These are phyloP conservation scores for Dryas integrifolia DNA, from an alignment of 331 rosid genomes.

Conservation along the genomic window DNA sequence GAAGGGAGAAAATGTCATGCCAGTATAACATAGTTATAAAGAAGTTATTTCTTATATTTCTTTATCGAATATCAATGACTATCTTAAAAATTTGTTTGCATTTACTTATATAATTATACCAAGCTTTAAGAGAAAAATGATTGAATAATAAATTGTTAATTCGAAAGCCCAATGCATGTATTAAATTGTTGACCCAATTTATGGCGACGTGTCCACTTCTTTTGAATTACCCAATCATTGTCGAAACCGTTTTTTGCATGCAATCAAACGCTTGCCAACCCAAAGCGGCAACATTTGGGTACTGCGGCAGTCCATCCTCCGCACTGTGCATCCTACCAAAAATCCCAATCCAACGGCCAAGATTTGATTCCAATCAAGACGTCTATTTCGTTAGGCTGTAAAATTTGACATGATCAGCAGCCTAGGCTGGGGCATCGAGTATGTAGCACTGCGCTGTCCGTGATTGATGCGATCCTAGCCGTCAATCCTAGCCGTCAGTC, in stretches of 20 bases:
- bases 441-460: conserved; percentile 7
- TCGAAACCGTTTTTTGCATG: conserved; percentile 20
- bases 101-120: not conserved
- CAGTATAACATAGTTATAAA: no score
- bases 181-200: not conserved
- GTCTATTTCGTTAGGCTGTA: not conserved
- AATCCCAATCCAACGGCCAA: not conserved
- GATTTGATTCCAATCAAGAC: not conserved
- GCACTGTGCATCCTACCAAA: not conserved
- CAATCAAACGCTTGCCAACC: not conserved
- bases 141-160: conserved; percentile 22
- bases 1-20: no score
- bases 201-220: conserved; percentile 29
- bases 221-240: conserved; percentile 37
- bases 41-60: no score
- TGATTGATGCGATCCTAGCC: conserved; percentile 27
- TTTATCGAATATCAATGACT: no score
- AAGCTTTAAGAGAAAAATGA: conserved; percentile 29
- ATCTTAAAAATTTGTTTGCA: no score
- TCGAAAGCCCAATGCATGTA: not conserved
- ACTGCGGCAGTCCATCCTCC: not conserved
- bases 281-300: not conserved
- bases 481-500: conserved; percentile 33
- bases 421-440: not conserved
- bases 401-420: no score